Conservation (phyloP, 805 yeast species). For the Wickerhamiella alocasiicola region DNA sequence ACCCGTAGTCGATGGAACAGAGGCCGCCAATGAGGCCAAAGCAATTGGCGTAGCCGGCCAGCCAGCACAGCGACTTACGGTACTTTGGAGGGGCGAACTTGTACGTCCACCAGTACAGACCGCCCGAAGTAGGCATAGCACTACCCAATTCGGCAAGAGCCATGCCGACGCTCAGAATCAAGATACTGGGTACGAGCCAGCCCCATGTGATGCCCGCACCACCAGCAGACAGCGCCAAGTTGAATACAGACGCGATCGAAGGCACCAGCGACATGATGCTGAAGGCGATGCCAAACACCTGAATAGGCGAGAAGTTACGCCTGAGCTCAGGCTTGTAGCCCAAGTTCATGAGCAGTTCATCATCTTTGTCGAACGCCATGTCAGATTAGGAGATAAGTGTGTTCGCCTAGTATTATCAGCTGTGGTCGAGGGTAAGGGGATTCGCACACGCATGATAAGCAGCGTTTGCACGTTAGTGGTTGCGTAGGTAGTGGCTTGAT, state of each 20-base stretch:
- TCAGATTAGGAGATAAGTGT: background rate
- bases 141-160: constrained; percentile 57
- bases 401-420: background rate
- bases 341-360: constrained; percentile 33
- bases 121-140: constrained; percentile 66
- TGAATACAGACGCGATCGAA: constrained; percentile 44
- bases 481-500: no score
- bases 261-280: constrained; percentile 56
- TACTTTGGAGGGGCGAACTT: constrained; percentile 45
- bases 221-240: constrained; percentile 46
- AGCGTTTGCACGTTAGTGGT: no score
- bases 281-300: constrained; percentile 60
- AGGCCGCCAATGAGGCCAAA: constrained; percentile 54
- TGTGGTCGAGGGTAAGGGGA: background rate
- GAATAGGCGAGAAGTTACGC: constrained; percentile 47
- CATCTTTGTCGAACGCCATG: constrained; percentile 18
- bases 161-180: constrained; percentile 44
- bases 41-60: constrained; percentile 57
- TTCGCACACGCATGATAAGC: background rate
- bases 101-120: no score
- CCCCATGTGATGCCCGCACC: constrained; percentile 62
- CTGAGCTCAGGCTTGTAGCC: constrained; percentile 61
- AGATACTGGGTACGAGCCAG: constrained; percentile 48
- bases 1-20: constrained; percentile 61
- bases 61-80: constrained; percentile 43